Conservation (phyloP, 352 stramenopile species). For the Blastocystis sp. region DNA sequence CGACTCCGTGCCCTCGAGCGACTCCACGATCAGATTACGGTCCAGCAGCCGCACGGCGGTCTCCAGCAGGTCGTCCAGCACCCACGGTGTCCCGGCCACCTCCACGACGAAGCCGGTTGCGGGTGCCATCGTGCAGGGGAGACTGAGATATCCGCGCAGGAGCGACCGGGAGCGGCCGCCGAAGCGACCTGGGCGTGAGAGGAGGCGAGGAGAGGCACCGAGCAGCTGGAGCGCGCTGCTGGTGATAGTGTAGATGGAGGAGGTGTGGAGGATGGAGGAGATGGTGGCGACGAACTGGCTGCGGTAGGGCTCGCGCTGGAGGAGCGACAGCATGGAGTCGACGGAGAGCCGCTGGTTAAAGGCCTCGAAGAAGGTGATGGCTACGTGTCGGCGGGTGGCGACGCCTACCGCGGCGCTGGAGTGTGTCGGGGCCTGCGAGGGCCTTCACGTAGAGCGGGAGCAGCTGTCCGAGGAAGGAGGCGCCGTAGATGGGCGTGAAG, state of each 20-base stretch:
- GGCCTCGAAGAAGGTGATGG: conserved; percentile 25
- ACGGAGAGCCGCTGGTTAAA: background rate
- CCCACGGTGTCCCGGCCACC: background rate
- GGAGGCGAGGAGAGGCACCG: too few species aligned
- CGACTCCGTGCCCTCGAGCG: background rate
- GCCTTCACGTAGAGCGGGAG: conserved; percentile 13
- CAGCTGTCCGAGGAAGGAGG: background rate
- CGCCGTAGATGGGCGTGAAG: background rate
- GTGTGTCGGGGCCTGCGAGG: background rate
- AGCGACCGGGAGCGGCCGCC: background rate
- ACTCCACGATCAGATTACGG: conserved; percentile 31
- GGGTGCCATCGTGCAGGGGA: background rate
- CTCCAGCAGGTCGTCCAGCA: background rate
- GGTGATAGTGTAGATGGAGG: conserved; percentile 11
- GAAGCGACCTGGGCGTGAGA: too few species aligned
- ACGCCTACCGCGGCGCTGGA: background rate
- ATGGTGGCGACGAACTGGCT: background rate
- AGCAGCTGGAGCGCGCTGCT: background rate
- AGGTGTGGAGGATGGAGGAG: background rate
- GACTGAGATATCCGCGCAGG: background rate
- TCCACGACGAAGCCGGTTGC: background rate
- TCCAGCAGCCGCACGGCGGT: background rate
- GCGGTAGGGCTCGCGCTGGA: background rate
- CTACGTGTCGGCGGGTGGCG: background rate
- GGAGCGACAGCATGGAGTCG: background rate